Percentiles rank a stretch among this genome's conserved stretches.
Evolutionary conservation across 495 filamentous ascomycete species (phyloP).

Genomic region (Acidomyces sp.): DNA sequence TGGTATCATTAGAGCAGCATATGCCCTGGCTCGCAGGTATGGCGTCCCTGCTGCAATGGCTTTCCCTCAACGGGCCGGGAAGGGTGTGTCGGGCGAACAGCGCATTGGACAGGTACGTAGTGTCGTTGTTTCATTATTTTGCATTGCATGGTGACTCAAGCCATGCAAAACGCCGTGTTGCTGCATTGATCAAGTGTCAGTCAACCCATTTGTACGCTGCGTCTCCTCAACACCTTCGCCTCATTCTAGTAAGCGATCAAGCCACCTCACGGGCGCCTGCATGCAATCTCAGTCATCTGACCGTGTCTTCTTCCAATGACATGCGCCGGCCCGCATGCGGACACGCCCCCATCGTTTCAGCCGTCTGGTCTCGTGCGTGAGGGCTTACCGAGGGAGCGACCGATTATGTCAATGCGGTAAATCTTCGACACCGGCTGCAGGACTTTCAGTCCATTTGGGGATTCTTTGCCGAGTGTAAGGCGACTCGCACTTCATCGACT

Average conservation of each 20-base stretch:
- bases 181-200: background rate
- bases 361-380: background rate
- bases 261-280: conserved; percentile 32
- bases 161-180: no score
- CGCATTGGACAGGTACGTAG: conserved; percentile 65
- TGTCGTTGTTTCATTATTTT: background rate
- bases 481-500: no score
- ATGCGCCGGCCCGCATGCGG: background rate
- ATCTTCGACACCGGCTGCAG: no score
- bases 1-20: conserved; percentile 56
- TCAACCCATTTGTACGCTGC: no score
- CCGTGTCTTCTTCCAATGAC: conserved; percentile 22
- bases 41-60: conserved; percentile 59
- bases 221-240: no score
- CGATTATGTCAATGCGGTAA: background rate
- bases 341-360: background rate
- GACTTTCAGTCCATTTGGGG: no score
- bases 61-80: conserved; percentile 56
- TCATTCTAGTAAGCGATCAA: conserved; percentile 7
- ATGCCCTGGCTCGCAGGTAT: conserved; percentile 78
- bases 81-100: conserved; percentile 60
- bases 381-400: background rate
- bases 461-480: no score
- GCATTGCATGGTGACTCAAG: no score
- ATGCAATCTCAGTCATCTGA: conserved; percentile 60